phyloP scores from a whole-genome alignment of 2,329 filamentous ascomycete species.

The Ceratocystis ficicola region DNA sequence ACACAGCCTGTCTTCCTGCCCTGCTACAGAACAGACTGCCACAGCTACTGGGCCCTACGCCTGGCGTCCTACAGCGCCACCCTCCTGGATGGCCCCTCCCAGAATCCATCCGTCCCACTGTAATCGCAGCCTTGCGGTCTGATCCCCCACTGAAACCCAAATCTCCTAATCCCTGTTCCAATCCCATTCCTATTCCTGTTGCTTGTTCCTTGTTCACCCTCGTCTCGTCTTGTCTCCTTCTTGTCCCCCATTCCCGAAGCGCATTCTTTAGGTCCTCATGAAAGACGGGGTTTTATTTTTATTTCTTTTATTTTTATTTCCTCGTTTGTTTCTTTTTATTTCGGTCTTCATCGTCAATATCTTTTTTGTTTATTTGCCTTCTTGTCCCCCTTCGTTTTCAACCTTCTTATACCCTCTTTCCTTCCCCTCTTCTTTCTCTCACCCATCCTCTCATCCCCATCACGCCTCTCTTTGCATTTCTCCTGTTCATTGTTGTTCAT shows the following conservation, averaged over 20 bases:
- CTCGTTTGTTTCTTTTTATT: background rate
- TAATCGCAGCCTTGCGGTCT: background rate
- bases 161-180: background rate
- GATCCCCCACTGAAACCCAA: conserved; percentile 7
- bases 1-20: too few relatives aligned
- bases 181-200: conserved; percentile 10
- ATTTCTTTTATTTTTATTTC: background rate
- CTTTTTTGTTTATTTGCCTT: conserved; percentile 2
- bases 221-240: too few relatives aligned
- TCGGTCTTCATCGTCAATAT: background rate
- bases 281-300: background rate
- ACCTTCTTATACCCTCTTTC: background rate
- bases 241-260: background rate
- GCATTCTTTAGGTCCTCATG: background rate
- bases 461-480: background rate
- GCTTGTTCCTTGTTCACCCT: background rate
- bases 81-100: background rate
- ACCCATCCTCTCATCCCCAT: background rate
- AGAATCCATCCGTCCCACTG: background rate
- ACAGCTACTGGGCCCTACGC: too few relatives aligned
- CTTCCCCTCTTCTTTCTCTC: background rate
- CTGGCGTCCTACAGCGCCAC: background rate
- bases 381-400: conserved; percentile 3
- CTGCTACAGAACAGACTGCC: too few relatives aligned
- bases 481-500: conserved; percentile 8